phyloP scores from a whole-genome alignment of 257 asterid species.

The Forsythia suspensa region DNA sequence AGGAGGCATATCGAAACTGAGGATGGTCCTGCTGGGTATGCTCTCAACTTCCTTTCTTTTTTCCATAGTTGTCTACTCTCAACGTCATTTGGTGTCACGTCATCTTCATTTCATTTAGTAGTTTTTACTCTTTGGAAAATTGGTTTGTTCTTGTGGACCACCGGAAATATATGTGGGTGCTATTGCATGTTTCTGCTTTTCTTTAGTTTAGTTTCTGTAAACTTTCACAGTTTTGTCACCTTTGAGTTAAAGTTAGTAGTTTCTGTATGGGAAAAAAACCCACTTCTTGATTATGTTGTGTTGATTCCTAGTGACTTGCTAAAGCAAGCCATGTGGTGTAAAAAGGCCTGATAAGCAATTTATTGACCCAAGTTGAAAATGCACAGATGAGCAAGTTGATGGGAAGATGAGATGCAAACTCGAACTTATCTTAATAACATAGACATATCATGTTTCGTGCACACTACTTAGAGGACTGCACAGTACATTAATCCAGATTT shows the following conservation, averaged over 20 bases:
- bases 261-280: background rate
- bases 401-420: background rate
- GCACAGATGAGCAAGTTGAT: background rate
- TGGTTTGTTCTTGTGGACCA: constrained; percentile 1
- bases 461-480: background rate
- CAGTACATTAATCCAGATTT: background rate
- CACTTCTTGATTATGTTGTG: background rate
- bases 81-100: background rate
- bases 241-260: background rate
- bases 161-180: background rate
- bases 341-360: background rate
- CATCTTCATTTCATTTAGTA: background rate
- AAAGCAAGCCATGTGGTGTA: background rate
- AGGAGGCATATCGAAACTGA: constrained; percentile 81
- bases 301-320: background rate
- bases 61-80: background rate
- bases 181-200: background rate
- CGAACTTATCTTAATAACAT: background rate
- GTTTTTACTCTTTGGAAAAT: background rate
- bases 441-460: background rate
- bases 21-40: constrained; percentile 87
- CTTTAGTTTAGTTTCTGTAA: background rate
- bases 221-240: background rate
- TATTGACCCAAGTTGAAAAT: background rate
- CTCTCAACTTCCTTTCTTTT: background rate